Evolutionary conservation across 345 rosid species (phyloP), one percentile per base, ranked within the genome.

Genomic region (Hibiscus syriacus): DNA sequence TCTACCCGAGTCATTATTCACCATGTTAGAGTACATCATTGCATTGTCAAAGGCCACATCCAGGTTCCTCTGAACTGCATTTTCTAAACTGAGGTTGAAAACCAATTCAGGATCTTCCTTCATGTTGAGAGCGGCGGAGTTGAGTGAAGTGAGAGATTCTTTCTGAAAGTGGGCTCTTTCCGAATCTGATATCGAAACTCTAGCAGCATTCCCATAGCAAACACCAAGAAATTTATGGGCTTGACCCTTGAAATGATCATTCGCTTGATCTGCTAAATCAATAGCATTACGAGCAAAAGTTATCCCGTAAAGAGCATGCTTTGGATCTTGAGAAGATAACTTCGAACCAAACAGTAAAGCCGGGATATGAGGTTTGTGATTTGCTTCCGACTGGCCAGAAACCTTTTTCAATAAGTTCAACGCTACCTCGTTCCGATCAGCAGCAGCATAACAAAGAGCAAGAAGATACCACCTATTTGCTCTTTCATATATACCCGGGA

Each of bases 391-490:
- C 74, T 70, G 79, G 62, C 96, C 85, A 1, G 78, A 77, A 62
- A 87, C 80, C 74, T 88, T 82, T 74, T 79, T 81, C 22, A 90
- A 76, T 60, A 95, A 85, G 80, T 92, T 88, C 73, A 92, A 72
- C 57, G 99, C 92, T 29, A 80, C 69, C 72, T 88, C 86, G 73
- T 81, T 78, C 67, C 84, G 84, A 66, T 86, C 89, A 3, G 88
- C 90, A 72, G 96, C 96, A 72, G 78, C 77, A 70, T 90, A 90
- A 81, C 97, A 95, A 57, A 92, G 92, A 39, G 97, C 89, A 58
- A 95, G 96, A 76, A 84, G 71, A 76, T 88, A 86, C 98, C 98
- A 95, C 76, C 99, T 88, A 59, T 88, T 93, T 23, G 82, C 82
- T 69, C 96, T 81, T 45, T 69, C 71, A 58, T 88, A 95, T 69